Evolutionary conservation across 1,284 basidiomycete genomes (phyloP).

Genomic region (Cerioporus squamosus): DNA sequence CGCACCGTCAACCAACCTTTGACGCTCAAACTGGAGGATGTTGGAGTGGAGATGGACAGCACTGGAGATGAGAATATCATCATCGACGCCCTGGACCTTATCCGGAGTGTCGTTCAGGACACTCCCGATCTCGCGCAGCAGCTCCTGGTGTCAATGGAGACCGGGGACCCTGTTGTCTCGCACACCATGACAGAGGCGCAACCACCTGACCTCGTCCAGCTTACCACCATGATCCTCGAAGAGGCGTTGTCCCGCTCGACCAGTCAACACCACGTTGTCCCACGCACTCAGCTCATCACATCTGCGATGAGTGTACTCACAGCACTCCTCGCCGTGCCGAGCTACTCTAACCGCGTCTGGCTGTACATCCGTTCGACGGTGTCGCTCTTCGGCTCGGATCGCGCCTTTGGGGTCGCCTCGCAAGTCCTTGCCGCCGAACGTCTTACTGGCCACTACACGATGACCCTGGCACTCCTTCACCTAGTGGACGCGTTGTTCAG

Average conservation of each 20-base stretch:
- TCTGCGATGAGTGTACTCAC: slow-evolving; percentile 83
- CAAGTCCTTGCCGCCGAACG: slow-evolving; percentile 76
- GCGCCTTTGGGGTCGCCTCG: slow-evolving; percentile 57
- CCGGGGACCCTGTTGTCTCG: slow-evolving; percentile 52
- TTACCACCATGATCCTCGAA: slow-evolving; percentile 85
- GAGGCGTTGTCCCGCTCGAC: slow-evolving; percentile 68
- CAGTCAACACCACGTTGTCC: slow-evolving; percentile 44
- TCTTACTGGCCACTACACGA: slow-evolving; percentile 75
- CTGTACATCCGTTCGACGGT: slow-evolving; percentile 81
- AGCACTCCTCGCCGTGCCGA: slow-evolving; percentile 74
- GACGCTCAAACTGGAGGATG: slow-evolving; percentile 62
- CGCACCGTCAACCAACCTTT: slow-evolving; percentile 42
- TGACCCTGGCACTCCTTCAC: slow-evolving; percentile 77
- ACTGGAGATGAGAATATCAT: slow-evolving; percentile 62
- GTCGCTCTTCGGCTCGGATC: slow-evolving; percentile 73
- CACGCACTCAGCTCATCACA: slow-evolving; percentile 71
- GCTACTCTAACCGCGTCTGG: slow-evolving; percentile 83
- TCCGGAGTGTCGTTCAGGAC: slow-evolving; percentile 75
- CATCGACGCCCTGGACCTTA: slow-evolving; percentile 77
- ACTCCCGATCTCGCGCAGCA: slow-evolving; percentile 66
- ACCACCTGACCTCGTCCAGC: slow-evolving; percentile 74
- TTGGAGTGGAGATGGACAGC: slow-evolving; percentile 68
- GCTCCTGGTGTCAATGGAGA: slow-evolving; percentile 71
- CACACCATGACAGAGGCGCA: slow-evolving; percentile 54
- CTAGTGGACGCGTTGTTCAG: slow-evolving; percentile 78